Percentiles rank a stretch among this genome's conserved stretches.
Evolutionary conservation across 1,139 yeast genomes (phyloP).

Genomic region (Candida gigantensis): DNA sequence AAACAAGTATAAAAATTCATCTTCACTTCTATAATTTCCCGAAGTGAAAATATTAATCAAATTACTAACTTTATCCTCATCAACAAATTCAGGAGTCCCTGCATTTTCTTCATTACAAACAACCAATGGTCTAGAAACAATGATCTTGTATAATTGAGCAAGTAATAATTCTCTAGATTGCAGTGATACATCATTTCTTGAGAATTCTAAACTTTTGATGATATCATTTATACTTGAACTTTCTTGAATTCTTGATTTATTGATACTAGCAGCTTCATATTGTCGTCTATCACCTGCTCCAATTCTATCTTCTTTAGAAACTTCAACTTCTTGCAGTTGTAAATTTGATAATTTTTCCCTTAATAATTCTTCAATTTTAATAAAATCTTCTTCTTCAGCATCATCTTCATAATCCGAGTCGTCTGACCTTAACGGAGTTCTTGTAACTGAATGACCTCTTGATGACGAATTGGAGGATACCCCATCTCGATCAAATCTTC

Average conservation of each 20-base stretch:
- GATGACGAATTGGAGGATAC: constrained; percentile 30
- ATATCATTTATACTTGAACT: constrained; percentile 44
- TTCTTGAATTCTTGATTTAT: constrained; percentile 37
- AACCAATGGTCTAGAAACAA: constrained; percentile 44
- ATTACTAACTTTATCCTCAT: constrained; percentile 38
- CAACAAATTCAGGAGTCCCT: constrained; percentile 34
- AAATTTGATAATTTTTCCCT: constrained; percentile 37
- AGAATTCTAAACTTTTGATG: constrained; percentile 36
- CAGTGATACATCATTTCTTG: constrained; percentile 49
- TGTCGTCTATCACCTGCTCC: constrained; percentile 30
- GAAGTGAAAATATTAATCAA: constrained; percentile 33
- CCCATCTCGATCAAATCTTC: constrained; percentile 20
- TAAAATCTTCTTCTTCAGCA: constrained; percentile 41
- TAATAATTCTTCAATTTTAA: constrained; percentile 42
- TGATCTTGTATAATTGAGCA: constrained; percentile 51
- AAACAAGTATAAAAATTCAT: constrained; percentile 45
- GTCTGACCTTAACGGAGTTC: constrained; percentile 36
- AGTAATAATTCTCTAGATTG: constrained; percentile 51
- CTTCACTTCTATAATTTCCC: constrained; percentile 40
- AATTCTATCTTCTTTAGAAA: constrained; percentile 17
- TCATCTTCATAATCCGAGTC: constrained; percentile 47
- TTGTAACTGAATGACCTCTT: constrained; percentile 38
- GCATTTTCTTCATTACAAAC: constrained; percentile 39
- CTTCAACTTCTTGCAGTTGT: constrained; percentile 22
- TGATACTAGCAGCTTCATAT: constrained; percentile 32